Evolutionary conservation across 2,329 filamentous ascomycete species (phyloP).

Genomic region (Beauveria sp.): DNA sequence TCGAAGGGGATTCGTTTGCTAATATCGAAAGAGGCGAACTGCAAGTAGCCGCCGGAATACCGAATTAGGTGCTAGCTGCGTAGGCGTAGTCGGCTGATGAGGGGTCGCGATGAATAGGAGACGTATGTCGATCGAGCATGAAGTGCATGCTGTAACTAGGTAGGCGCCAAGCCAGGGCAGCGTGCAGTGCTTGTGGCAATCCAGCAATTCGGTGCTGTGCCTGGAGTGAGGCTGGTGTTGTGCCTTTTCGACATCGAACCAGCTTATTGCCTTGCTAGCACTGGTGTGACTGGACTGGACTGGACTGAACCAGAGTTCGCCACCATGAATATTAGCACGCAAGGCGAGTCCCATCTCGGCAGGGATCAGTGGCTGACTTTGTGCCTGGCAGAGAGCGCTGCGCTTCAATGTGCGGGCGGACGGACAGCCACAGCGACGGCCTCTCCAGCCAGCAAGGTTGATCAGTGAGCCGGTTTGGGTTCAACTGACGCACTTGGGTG

Average conservation of each 20-base stretch:
- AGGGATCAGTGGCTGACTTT: neutral
- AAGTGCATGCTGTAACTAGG: neutral
- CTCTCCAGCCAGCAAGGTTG: neutral
- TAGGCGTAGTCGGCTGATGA: neutral
- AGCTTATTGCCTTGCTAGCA: neutral
- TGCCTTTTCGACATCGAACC: neutral
- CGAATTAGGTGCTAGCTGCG: neutral
- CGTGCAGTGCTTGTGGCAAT: too few species aligned
- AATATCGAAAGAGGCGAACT: neutral
- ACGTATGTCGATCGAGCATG: neutral
- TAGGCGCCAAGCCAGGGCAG: too few species aligned
- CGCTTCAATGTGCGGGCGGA: too few species aligned
- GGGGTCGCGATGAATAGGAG: neutral
- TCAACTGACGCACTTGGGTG: conserved; percentile 1
- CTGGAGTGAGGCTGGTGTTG: neutral
- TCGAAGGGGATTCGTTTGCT: too few species aligned
- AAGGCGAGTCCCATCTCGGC: neutral
- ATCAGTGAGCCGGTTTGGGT: neutral
- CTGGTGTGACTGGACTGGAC: too few species aligned
- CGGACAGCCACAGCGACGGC: neutral
- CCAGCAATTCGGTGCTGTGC: too few species aligned
- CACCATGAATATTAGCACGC: neutral
- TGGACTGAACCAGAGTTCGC: neutral
- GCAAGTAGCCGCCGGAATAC: neutral
- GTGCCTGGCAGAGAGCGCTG: neutral